Percentiles rank a stretch among this genome's conserved stretches.
Conservation (phyloP, 108 stramenopile genomes). For the Cyclostephanos tholiformis region DNA sequence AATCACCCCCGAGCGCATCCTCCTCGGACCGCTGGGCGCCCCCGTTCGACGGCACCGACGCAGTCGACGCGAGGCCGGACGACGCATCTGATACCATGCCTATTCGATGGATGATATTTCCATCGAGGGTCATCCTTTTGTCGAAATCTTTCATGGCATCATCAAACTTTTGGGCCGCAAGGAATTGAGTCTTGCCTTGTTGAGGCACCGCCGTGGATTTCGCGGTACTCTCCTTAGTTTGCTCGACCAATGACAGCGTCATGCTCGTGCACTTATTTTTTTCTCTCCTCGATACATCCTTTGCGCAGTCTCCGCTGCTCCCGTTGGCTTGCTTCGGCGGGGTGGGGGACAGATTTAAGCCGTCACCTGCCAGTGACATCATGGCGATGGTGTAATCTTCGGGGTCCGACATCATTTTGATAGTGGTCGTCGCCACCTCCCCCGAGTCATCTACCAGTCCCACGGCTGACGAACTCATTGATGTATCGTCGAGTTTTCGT, state of each 20-base stretch:
- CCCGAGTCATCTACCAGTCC: neutral
- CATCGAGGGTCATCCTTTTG: slow-evolving; percentile 1
- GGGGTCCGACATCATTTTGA: neutral
- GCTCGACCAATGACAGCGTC: no score
- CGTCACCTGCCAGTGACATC: no score
- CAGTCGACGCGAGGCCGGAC: neutral
- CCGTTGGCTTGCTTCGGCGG: neutral
- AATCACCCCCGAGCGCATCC: no score
- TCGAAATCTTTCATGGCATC: neutral
- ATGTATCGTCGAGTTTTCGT: neutral
- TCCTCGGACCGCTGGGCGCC: neutral
- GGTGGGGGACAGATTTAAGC: no score
- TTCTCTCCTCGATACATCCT: neutral
- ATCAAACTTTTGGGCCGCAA: neutral
- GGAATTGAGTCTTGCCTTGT: neutral
- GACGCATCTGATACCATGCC: neutral
- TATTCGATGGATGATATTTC: neutral
- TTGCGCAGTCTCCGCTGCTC: neutral
- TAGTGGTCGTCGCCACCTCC: neutral
- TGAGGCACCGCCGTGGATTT: neutral
- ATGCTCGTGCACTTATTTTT: neutral
- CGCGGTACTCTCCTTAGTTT: neutral
- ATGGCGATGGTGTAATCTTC: no score
- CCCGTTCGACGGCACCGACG: neutral
- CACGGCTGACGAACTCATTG: neutral